Conservation (phyloP, 2,329 filamentous ascomycete species). For the Scytalidium lignicola region DNA sequence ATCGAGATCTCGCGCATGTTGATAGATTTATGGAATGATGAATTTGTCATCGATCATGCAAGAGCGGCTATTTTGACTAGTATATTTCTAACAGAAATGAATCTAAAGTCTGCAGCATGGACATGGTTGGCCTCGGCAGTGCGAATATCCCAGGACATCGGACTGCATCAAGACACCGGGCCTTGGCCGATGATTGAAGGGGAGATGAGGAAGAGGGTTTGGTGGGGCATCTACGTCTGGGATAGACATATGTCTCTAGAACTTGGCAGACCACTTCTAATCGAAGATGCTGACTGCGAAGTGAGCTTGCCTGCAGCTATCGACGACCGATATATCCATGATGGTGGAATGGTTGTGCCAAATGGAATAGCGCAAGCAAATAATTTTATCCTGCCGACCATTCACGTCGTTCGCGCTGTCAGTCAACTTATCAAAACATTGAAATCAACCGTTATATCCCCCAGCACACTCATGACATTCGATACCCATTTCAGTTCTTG, state of each 20-base stretch:
- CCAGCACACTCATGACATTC: conserved; percentile 67
- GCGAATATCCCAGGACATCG: conserved; percentile 76
- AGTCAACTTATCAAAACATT: conserved; percentile 68
- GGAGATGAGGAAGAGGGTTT: conserved; percentile 82
- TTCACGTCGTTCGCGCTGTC: conserved; percentile 77
- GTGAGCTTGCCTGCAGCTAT: conserved; percentile 72
- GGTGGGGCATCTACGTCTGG: conserved; percentile 91
- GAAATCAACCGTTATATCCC: conserved; percentile 59
- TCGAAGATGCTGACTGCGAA: conserved; percentile 86
- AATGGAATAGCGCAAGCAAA: conserved; percentile 52
- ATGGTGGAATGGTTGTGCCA: conserved; percentile 49
- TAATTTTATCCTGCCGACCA: conserved; percentile 70
- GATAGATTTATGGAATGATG: conserved; percentile 78
- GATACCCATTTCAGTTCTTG: conserved; percentile 77
- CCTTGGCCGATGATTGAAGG: conserved; percentile 70
- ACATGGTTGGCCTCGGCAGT: conserved; percentile 79
- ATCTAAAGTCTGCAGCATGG: conserved; percentile 80
- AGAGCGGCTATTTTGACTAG: conserved; percentile 68
- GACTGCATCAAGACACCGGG: conserved; percentile 70
- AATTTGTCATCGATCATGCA: conserved; percentile 70
- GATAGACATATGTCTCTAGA: conserved; percentile 80
- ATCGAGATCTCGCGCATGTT: conserved; percentile 65
- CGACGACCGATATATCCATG: conserved; percentile 71
- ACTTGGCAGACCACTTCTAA: conserved; percentile 72
- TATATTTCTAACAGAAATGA: conserved; percentile 79